phyloP scores from a whole-genome alignment of 768 basidiomycete species.

The Lentinula guzmanii region DNA sequence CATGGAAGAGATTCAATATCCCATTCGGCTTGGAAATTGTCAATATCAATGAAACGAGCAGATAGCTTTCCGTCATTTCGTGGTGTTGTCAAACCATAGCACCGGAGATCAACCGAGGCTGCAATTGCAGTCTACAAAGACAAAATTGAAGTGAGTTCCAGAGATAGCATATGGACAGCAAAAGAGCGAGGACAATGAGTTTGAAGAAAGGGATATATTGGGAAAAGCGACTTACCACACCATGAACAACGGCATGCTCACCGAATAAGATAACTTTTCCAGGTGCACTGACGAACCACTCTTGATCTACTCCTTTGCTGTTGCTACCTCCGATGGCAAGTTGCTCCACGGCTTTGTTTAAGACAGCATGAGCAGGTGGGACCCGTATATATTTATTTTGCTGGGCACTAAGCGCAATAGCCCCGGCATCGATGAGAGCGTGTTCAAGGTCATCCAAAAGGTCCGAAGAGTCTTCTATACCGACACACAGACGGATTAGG shows the following conservation, averaged over 20 bases:
- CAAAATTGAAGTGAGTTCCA: conserved; percentile 7
- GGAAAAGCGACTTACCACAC: conserved; percentile 60
- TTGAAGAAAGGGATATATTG: neutral
- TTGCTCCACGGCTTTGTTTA: conserved; percentile 60
- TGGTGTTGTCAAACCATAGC: conserved; percentile 80
- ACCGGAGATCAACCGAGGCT: conserved; percentile 91
- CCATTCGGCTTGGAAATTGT: conserved; percentile 78
- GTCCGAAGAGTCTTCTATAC: conserved; percentile 93
- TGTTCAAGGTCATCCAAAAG: conserved; percentile 93
- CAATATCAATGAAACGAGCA: conserved; percentile 76
- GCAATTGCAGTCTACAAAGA: conserved; percentile 80
- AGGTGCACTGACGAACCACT: conserved; percentile 91
- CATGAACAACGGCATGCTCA: conserved; percentile 98
- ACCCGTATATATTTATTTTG: conserved; percentile 45
- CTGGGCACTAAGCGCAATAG: conserved; percentile 56
- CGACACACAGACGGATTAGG: conserved; percentile 95
- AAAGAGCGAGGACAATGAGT: conserved; percentile 7
- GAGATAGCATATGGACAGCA: neutral
- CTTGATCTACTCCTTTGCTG: conserved; percentile 31
- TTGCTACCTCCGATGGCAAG: conserved; percentile 35
- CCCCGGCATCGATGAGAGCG: conserved; percentile 88
- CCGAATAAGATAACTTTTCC: conserved; percentile 98
- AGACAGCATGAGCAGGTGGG: conserved; percentile 26
- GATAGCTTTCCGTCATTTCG: conserved; percentile 67
- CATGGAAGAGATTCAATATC: conserved; percentile 72